Conservation (phyloP, 23 red algal genomes). For the Gracilariopsis chorda region DNA sequence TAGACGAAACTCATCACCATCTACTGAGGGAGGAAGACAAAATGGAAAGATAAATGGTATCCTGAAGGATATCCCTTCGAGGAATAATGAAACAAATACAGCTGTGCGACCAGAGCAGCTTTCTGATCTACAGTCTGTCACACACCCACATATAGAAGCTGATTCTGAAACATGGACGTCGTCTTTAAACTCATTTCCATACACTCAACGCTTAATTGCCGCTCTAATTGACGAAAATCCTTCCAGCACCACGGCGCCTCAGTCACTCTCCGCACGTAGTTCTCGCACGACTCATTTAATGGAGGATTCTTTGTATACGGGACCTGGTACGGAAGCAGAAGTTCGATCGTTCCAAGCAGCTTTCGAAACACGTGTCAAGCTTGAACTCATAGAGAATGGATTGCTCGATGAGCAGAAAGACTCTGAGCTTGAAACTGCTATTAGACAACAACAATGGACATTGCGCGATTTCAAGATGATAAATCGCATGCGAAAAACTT, state of each 20-base stretch:
- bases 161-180: not conserved
- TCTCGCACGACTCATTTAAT: conserved; percentile 3
- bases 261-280: not conserved
- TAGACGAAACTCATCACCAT: not conserved
- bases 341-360: conserved; percentile 59
- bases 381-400: conserved; percentile 76
- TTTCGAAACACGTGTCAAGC: conserved; percentile 62
- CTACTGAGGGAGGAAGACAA: not conserved
- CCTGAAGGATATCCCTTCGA: not conserved
- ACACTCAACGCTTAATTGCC: conserved; percentile 79
- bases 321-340: conserved; percentile 38
- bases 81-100: not conserved
- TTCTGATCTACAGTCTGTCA: not conserved
- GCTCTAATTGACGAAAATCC: conserved; percentile 69
- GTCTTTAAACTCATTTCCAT: conserved; percentile 65
- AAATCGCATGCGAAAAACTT: conserved; percentile 58
- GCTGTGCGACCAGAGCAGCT: not conserved
- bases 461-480: conserved; percentile 71
- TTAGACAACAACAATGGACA: conserved; percentile 86
- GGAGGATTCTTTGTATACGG: conserved; percentile 67
- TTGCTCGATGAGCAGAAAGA: conserved; percentile 62
- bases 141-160: not conserved
- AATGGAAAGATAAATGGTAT: not conserved
- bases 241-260: not conserved
- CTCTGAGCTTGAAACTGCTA: conserved; percentile 55